Base-by-base conservation (phyloP, 1,139 yeast genomes). In the Lodderomyces orthopsilosis region DNA sequence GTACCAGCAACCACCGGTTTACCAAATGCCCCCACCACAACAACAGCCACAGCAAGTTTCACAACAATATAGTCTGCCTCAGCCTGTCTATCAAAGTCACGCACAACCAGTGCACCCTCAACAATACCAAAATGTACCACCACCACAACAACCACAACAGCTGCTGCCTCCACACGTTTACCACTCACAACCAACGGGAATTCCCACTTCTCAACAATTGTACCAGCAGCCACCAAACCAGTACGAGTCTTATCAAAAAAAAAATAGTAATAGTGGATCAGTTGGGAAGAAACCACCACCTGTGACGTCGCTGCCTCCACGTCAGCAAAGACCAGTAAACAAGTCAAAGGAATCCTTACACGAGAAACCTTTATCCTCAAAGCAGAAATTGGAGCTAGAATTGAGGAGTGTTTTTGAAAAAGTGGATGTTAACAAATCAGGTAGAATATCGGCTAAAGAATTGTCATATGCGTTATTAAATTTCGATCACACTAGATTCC, bases 401-500 rank as follows among this genome's bases (percentile, higher is more conserved):
- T 65, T 80, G 45, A 63, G 80, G 35, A 66, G 75, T 6, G 72
- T 80, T 10, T 81, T 81, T 52, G 81, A 76, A 45, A 73, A 74
- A 46, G 83, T 78, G 2, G 86, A 81, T 54, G 56, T 67, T 18
- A 70, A 78, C 53, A 65, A 68, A 38, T 75, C 78, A 32, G 91
- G 91, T 0, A 65, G 62, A 44, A 70, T 85, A 36, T 75, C 83
- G 2, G 81, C 80, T 40, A 61, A 62, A 13, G 93, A 85, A 61
- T 68, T 85, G 44, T 73, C 84, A 1, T 64, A 68, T 44, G 90
- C 89, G 1, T 66, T 85, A 43, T 70, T 78, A 36, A 85, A 85
- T 56, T 81, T 81, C 52, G 87, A 82, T 53, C 77, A 78, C 52
- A 74, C 89, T 2, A 71, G 77, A 49, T 85, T 85, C 58, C 79